phyloP scores from a whole-genome alignment of 1,139 yeast species.

The Wickerhamomyces sp. region DNA sequence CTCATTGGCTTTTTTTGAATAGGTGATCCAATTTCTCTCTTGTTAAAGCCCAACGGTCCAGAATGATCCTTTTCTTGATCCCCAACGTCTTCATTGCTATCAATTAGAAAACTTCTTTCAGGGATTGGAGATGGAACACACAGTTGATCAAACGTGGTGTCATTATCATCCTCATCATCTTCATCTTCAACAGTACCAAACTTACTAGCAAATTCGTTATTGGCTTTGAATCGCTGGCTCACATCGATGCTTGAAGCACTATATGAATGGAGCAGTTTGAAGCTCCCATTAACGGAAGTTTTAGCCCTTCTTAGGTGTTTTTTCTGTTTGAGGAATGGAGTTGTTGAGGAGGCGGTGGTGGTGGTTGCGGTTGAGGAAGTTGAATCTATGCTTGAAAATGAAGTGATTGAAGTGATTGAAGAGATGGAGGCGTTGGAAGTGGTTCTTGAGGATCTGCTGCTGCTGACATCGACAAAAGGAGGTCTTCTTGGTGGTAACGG shows the following conservation, averaged over 20 bases:
- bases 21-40: conserved; percentile 28
- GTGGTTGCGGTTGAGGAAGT: conserved; percentile 1
- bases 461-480: conserved; percentile 1
- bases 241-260: conserved; percentile 14
- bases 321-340: conserved; percentile 7
- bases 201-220: conserved; percentile 7
- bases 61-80: conserved; percentile 6
- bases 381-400: conserved; percentile 8
- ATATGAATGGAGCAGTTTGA: conserved; percentile 15
- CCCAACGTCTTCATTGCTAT: conserved; percentile 2
- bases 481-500: conserved; percentile 2
- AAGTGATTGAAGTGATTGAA: conserved; percentile 11
- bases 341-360: conserved; percentile 2
- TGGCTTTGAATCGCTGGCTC: conserved; percentile 3
- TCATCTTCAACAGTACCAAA: conserved; percentile 11
- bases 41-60: conserved; percentile 10
- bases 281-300: conserved; percentile 10
- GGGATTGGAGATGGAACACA: conserved; percentile 26
- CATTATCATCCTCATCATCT: conserved; percentile 9
- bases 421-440: conserved; percentile 13
- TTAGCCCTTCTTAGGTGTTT: conserved; percentile 18
- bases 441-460: conserved; percentile 8
- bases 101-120: conserved; percentile 8
- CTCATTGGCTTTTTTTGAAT: conserved; percentile 25
- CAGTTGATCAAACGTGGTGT: conserved; percentile 16